These are phyloP conservation scores for Juncus effusus DNA, from an alignment of 176 grass and related monocot genomes.

Conservation along the genomic window DNA sequence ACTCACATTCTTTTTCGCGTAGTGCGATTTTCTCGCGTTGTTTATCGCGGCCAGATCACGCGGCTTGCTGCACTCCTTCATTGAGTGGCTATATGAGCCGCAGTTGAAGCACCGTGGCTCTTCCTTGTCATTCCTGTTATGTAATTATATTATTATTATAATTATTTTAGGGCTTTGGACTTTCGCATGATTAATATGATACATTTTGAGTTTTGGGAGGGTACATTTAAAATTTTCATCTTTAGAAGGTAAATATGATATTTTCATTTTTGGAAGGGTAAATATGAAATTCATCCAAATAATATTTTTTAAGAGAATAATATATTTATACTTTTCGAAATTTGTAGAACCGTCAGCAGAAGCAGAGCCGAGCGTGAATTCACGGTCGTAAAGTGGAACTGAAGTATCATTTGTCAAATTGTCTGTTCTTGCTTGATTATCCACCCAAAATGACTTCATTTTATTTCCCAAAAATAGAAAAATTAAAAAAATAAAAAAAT, in stretches of 20 bases:
- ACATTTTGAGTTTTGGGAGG: background rate
- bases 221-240: background rate
- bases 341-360: slow-evolving; percentile 67
- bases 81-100: slow-evolving; percentile 80
- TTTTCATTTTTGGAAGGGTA: background rate
- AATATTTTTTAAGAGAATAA: slow-evolving; percentile 16
- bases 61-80: slow-evolving; percentile 87
- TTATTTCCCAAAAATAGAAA: slow-evolving; percentile 15
- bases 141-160: background rate
- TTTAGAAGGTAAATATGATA: background rate
- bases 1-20: slow-evolving; percentile 55
- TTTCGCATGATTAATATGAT: background rate
- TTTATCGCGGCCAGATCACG: slow-evolving; percentile 77
- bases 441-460: slow-evolving; percentile 84
- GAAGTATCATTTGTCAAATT: slow-evolving; percentile 45
- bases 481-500: slow-evolving; percentile 10
- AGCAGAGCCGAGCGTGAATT: slow-evolving; percentile 63
- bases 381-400: slow-evolving; percentile 77
- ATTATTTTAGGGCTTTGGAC: background rate
- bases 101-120: slow-evolving; percentile 97
- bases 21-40: slow-evolving; percentile 77
- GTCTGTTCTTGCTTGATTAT: slow-evolving; percentile 68
- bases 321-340: slow-evolving; percentile 50
- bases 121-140: slow-evolving; percentile 52
- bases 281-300: background rate